Percentiles rank a stretch among this genome's conserved stretches.
Evolutionary conservation across 2,329 filamentous ascomycete species (phyloP).

Genomic region (Chaetomiaceae sp.): DNA sequence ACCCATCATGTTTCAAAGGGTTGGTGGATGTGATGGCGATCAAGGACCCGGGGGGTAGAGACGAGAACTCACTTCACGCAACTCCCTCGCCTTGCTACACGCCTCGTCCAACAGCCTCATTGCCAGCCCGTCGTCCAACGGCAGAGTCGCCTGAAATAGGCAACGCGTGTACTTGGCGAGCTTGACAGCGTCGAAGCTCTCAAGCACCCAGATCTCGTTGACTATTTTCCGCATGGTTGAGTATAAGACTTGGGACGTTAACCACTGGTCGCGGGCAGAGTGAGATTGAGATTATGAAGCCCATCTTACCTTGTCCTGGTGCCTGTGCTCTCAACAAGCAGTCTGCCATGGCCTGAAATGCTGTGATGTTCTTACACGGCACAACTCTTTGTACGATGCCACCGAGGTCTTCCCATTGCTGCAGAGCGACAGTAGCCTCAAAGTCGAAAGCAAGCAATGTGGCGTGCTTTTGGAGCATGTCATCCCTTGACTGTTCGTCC

Average conservation of each 20-base stretch:
- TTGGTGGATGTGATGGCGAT: too few species aligned
- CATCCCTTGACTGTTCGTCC: constrained; percentile 42
- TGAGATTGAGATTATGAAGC: neutral
- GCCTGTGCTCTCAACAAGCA: constrained; percentile 53
- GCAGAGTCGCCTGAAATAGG: constrained; percentile 64
- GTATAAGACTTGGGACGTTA: constrained; percentile 41
- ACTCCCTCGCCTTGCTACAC: constrained; percentile 47
- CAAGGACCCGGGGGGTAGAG: neutral
- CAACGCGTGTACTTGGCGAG: constrained; percentile 76
- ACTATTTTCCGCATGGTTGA: constrained; percentile 62
- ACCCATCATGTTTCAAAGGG: too few species aligned
- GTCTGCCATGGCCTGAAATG: constrained; percentile 63
- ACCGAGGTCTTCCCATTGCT: constrained; percentile 62
- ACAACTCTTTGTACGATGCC: constrained; percentile 53
- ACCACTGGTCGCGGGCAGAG: neutral
- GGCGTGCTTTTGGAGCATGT: constrained; percentile 59
- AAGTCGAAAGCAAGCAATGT: constrained; percentile 73
- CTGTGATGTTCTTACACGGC: constrained; percentile 39
- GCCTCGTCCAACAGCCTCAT: constrained; percentile 63
- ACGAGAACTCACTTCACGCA: constrained; percentile 40
- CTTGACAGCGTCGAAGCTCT: constrained; percentile 52
- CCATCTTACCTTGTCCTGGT: constrained; percentile 45
- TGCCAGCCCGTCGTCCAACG: constrained; percentile 51
- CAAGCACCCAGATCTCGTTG: constrained; percentile 59
- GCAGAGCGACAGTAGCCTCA: constrained; percentile 65